Base-by-base conservation (phyloP, 805 yeast genomes). In the Candida sonorensis region DNA sequence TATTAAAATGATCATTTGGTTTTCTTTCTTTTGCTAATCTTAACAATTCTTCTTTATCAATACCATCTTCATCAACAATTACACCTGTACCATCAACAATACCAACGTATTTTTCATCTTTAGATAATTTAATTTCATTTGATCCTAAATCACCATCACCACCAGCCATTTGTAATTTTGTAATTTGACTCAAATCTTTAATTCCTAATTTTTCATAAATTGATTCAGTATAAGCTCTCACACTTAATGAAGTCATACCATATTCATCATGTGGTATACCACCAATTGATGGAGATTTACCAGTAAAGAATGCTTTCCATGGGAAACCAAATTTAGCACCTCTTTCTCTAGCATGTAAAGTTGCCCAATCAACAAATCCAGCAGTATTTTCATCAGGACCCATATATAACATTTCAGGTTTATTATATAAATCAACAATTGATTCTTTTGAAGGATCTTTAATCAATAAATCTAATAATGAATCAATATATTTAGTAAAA, bases 371-470 rank as follows among this genome's bases (percentile, higher is more conserved):
- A 32, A 87, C 95, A 51, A 83, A 80, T 16, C 81, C 81, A 14
- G 98, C 97, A 33, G 97, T 88, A 58, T 95, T 94, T 69, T 90
- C 98, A 64, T 90, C 98, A n/a, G 98, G 98, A 34, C 98, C 98
- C 79, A 90, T 81, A 60, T 85, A 90, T 47, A 92, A 66, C 48
- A 92, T 90, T 67, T 90, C 98, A 30, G 83, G 85, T 51, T 81
- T 72, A 36, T 76, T 75, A 56, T 85, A 80, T 36, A 84, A 66
- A 56, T 90, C 97, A 32, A 90, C 88, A 54, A 87, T 81, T 35
- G 75, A 66, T 50, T 82, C 94, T 64, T 85, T 79, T 43, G 78
- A 87, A 32, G 57, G 55, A 34, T 79, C 81, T 38, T 75, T 75
- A 50, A 88, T 73, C 49, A 88, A 67, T 44, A 90, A 68, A 58